Evolutionary conservation across 495 filamentous ascomycete genomes (phyloP).

Genomic region (Terfezia claveryi): DNA sequence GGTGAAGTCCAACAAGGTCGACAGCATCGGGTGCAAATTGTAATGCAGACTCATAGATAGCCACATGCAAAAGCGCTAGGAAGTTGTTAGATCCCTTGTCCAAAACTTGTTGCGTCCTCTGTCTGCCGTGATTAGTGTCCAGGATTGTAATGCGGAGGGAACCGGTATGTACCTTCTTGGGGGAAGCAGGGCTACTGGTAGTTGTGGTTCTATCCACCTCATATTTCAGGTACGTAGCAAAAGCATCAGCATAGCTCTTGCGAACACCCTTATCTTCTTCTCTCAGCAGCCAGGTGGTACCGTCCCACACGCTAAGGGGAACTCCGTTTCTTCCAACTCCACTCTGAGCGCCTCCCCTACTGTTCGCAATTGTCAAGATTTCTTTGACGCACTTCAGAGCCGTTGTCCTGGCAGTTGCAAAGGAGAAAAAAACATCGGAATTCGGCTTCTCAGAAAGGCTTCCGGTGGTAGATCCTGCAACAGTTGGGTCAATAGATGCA

Average conservation of each 20-base stretch:
- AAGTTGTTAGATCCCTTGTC: constrained; percentile 27
- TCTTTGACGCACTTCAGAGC: constrained; percentile 64
- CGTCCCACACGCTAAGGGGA: constrained; percentile 65
- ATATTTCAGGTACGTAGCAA: constrained; percentile 57
- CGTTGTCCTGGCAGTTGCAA: constrained; percentile 46
- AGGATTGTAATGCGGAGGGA: not conserved
- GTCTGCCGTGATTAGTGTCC: not conserved
- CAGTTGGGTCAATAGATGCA: constrained; percentile 11
- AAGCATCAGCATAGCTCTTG: constrained; percentile 59
- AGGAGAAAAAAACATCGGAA: constrained; percentile 44
- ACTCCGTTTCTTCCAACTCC: constrained; percentile 46
- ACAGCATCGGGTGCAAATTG: constrained; percentile 44
- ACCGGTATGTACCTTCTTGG: not conserved
- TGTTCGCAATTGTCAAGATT: constrained; percentile 39
- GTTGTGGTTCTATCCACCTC: constrained; percentile 23
- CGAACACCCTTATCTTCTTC: constrained; percentile 56
- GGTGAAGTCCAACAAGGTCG: constrained; percentile 53
- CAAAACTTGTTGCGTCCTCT: not conserved
- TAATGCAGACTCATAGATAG: constrained; percentile 64
- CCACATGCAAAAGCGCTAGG: constrained; percentile 63
- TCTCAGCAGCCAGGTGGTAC: constrained; percentile 68
- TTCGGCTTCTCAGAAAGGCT: not conserved
- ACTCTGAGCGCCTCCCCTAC: constrained; percentile 28
- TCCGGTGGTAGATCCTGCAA: not conserved
- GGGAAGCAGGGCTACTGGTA: constrained; percentile 38